These are phyloP conservation scores for Trichoderma sp. DNA, from an alignment of 2,329 filamentous ascomycete genomes.

Conservation along the genomic window DNA sequence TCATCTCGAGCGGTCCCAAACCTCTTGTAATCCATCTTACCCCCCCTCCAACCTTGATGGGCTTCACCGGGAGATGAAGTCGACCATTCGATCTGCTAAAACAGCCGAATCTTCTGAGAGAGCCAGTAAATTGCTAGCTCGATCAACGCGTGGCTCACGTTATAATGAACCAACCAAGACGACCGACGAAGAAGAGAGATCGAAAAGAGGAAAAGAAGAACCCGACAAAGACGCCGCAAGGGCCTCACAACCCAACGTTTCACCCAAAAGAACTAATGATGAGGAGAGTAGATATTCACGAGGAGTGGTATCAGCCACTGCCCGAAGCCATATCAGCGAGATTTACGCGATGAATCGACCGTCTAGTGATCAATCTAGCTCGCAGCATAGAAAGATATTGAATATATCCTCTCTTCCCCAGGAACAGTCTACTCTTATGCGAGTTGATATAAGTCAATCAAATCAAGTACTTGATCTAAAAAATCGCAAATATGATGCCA, in stretches of 20 bases:
- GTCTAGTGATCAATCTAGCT: background rate
- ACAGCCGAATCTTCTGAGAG: constrained; percentile 9
- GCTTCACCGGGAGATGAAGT: constrained; percentile 32
- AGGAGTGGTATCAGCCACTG: background rate
- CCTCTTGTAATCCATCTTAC: constrained; percentile 56
- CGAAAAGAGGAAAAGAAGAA: background rate
- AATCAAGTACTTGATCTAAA: constrained; percentile 1
- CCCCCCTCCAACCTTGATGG: constrained; percentile 26
- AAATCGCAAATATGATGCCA: constrained; percentile 4
- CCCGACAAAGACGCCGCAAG: background rate
- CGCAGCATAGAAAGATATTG: background rate
- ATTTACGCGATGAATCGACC: background rate
- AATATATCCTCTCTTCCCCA: constrained; percentile 2
- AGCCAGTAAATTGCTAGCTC: background rate
- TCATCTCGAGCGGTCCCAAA: constrained; percentile 59
- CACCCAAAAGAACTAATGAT: background rate
- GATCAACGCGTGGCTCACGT: background rate
- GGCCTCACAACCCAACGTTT: background rate
- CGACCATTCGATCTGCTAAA: constrained; percentile 2
- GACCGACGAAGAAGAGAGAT: background rate
- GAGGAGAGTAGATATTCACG: background rate
- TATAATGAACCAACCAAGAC: background rate
- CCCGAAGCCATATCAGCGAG: background rate
- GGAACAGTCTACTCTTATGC: background rate
- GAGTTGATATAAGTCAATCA: background rate